Evolutionary conservation across 2,329 filamentous ascomycete species (phyloP).

Genomic region (Aphanocladium album): DNA sequence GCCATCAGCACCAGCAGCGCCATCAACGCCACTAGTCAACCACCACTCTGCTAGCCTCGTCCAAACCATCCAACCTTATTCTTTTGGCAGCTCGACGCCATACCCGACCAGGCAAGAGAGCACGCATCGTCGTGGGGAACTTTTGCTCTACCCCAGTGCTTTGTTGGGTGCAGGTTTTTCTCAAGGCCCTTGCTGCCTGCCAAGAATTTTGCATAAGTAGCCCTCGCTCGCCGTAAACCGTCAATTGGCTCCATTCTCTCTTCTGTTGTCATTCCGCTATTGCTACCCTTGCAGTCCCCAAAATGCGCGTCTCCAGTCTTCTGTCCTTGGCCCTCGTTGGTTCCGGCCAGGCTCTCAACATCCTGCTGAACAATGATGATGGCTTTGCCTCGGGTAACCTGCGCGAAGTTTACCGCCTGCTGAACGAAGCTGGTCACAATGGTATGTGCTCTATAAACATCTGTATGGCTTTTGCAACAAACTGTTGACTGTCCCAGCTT

Average conservation of each 20-base stretch:
- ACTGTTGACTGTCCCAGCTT: conserved; percentile 16
- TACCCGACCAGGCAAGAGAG: background rate
- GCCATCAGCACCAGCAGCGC: background rate
- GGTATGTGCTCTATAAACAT: conserved; percentile 13
- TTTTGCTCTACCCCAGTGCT: background rate
- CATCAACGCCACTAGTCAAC: background rate
- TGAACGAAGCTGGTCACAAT: conserved; percentile 25
- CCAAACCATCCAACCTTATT: background rate
- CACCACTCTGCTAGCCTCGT: background rate
- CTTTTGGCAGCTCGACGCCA: background rate
- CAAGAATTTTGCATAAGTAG: conserved; percentile 6
- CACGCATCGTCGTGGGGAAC: background rate
- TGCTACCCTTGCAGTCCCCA: background rate
- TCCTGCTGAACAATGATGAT: conserved; percentile 27
- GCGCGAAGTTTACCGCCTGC: conserved; percentile 25
- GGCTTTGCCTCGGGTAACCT: conserved; percentile 27
- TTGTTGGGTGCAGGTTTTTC: background rate
- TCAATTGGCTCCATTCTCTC: background rate
- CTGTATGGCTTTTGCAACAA: no score
- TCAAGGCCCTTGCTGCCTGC: background rate
- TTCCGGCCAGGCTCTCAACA: conserved; percentile 22
- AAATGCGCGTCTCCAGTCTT: conserved; percentile 1
- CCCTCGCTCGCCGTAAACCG: background rate
- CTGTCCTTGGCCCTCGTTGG: background rate
- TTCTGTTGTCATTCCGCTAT: background rate